Evolutionary conservation across 2,329 filamentous ascomycete genomes (phyloP), one percentile per base, ranked within the genome.

Genomic region (Pseudonectria foliicola): DNA sequence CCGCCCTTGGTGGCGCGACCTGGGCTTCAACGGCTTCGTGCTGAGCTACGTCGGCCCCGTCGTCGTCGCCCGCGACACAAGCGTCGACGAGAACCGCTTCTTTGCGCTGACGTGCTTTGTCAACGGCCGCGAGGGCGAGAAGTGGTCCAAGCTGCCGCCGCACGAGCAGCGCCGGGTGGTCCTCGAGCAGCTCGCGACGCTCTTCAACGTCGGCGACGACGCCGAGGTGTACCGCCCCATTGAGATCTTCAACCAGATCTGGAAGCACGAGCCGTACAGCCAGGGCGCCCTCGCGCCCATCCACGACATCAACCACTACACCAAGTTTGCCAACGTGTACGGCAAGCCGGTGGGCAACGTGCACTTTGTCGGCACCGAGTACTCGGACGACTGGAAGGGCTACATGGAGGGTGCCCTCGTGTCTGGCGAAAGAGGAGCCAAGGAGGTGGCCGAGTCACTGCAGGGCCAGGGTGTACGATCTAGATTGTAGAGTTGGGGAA

Each of bases 321-420:
- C 44, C 2, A 46, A 53, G 13, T 51, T 50, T 7, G 49, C 44
- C 0, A 42, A 45, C 10, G 43, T 56, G 4, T 54, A 60, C 24
- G 54, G 55, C 6, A 55, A 56, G 30, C 53, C 54, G 0, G 43
- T 59, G n/a, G 57, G 61, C 1, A 61, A 64, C 25, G 18, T 72
- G 4, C 66, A 73, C 41, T 73, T 70, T 43, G 67, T 67, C 3
- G 69, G 69, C 0, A 73, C 69, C 0, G 69, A 73, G 51, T 66
- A 62, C 10, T 59, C 61, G 6, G 56, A 39, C 3, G 63, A 67
- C 31, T 73, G 68, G 70, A 68, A 67, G 36, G 69, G 69, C 0
- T 72, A 71, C 41, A 70, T 73, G 60, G 68, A 73, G 38, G 68
- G 68, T 5, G 69, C 68, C 1, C 54, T 72, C 14, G 46, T 61